Percentiles rank a stretch among this genome's conserved stretches.
Evolutionary conservation across 139 green algal genomes (phyloP).

Genomic region (Ettlia oleoabundans): DNA sequence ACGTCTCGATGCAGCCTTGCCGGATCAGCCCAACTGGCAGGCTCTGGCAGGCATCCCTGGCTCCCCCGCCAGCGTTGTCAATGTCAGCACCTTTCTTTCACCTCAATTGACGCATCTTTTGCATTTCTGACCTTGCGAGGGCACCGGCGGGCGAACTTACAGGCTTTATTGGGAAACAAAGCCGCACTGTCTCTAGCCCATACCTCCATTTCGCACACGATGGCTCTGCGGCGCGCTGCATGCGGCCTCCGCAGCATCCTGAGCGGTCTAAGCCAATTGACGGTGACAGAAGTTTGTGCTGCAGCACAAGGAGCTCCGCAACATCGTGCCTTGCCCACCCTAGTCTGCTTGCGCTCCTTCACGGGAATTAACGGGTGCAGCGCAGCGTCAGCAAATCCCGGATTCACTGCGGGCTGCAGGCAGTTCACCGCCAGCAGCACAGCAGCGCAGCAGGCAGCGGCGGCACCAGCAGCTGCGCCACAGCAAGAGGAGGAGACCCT

Average conservation of each 20-base stretch:
- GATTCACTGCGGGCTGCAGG: background rate
- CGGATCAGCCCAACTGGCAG: too few species aligned
- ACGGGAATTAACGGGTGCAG: background rate
- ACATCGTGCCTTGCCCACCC: background rate
- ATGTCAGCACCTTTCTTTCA: background rate
- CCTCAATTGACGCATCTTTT: background rate
- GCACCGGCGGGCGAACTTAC: too few species aligned
- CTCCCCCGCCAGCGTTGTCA: too few species aligned
- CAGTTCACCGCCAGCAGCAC: background rate
- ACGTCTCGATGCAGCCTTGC: too few species aligned
- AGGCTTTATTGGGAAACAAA: too few species aligned
- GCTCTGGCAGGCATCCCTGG: too few species aligned
- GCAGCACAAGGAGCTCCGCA: background rate
- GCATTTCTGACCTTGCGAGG: background rate
- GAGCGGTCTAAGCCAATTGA: background rate
- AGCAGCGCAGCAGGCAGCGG: background rate
- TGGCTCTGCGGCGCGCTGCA: background rate
- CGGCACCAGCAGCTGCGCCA: background rate
- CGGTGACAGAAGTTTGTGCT: background rate
- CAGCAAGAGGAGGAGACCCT: slow-evolving; percentile 45
- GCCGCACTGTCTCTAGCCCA: background rate
- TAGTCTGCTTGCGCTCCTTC: slow-evolving; percentile 14
- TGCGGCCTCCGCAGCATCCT: slow-evolving; percentile 3
- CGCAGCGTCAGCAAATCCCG: background rate
- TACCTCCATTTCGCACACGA: background rate